These are phyloP conservation scores for Schizonepeta tenuifolia DNA, from an alignment of 257 asterid genomes.

Conservation along the genomic window DNA sequence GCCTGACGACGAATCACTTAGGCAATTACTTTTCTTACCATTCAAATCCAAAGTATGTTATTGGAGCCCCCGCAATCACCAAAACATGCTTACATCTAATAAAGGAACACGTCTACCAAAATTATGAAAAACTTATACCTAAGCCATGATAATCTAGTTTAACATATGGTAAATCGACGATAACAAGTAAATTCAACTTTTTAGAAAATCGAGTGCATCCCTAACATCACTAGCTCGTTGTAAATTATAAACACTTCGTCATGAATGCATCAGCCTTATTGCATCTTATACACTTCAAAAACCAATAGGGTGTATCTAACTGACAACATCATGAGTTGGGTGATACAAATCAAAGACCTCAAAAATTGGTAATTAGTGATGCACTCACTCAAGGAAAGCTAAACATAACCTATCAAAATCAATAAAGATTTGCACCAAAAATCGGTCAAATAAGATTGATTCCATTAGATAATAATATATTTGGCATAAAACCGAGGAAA, in stretches of 20 bases:
- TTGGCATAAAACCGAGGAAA: not conserved
- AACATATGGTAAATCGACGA: not conserved
- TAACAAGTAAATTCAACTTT: not conserved
- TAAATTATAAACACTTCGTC: not conserved
- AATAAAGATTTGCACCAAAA: not conserved
- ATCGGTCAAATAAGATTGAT: slow-evolving; percentile 4
- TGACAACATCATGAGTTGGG: slow-evolving; percentile 11
- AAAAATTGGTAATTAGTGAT: not conserved
- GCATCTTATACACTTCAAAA: slow-evolving; percentile 5
- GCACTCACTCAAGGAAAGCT: slow-evolving; percentile 19
- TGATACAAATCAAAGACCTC: slow-evolving; percentile 32
- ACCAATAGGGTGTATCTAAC: slow-evolving; percentile 4
- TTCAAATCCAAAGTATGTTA: not conserved
- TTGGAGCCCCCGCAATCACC: not conserved
- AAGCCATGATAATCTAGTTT: slow-evolving; percentile 2
- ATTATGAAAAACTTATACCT: not conserved
- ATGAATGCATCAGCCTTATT: not conserved
- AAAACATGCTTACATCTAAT: not conserved
- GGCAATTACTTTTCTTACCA: not conserved
- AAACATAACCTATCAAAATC: slow-evolving; percentile 13
- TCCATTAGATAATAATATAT: slow-evolving; percentile 2
- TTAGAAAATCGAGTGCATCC: not conserved
- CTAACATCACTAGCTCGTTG: not conserved
- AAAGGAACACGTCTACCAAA: not conserved
- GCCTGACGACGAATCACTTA: not conserved